Conservation (phyloP, 768 basidiomycete genomes). For the Suillus hirtellus region DNA sequence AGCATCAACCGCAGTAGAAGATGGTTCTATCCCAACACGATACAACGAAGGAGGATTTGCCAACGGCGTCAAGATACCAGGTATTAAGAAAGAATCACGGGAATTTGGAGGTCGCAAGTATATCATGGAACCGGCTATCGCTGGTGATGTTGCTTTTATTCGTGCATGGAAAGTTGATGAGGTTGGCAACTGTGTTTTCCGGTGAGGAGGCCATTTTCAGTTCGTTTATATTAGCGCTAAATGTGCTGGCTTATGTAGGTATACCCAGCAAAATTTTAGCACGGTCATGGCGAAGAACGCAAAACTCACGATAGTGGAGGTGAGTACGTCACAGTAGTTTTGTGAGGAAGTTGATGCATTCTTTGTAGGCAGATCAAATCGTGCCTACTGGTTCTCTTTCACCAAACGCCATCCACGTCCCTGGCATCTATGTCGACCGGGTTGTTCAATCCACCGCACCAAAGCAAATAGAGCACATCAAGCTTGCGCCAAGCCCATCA, state of each 20-base stretch:
- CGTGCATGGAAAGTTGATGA: slow-evolving; percentile 93
- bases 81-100: slow-evolving; percentile 73
- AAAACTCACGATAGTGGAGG: slow-evolving; percentile 88
- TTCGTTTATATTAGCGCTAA: neutral
- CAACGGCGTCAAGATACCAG: slow-evolving; percentile 68
- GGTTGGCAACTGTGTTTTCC: slow-evolving; percentile 87
- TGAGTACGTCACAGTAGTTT: slow-evolving; percentile 20
- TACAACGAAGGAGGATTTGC: slow-evolving; percentile 75
- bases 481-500: slow-evolving; percentile 54
- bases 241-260: slow-evolving; percentile 44
- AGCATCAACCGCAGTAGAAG: slow-evolving; percentile 84
- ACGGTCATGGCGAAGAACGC: slow-evolving; percentile 91
- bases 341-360: slow-evolving; percentile 14
- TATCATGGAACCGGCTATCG: slow-evolving; percentile 77
- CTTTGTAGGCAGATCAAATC: slow-evolving; percentile 77
- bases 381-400: slow-evolving; percentile 82
- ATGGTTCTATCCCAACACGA: slow-evolving; percentile 74
- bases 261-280: slow-evolving; percentile 86
- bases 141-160: slow-evolving; percentile 83
- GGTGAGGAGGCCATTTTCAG: slow-evolving; percentile 42
- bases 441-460: slow-evolving; percentile 76
- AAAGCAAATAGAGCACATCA: slow-evolving; percentile 77
- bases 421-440: slow-evolving; percentile 86
- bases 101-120: slow-evolving; percentile 78
- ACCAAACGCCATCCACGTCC: slow-evolving; percentile 79